Base-by-base conservation (phyloP, 768 basidiomycete genomes). In the Amanita inopinata region DNA sequence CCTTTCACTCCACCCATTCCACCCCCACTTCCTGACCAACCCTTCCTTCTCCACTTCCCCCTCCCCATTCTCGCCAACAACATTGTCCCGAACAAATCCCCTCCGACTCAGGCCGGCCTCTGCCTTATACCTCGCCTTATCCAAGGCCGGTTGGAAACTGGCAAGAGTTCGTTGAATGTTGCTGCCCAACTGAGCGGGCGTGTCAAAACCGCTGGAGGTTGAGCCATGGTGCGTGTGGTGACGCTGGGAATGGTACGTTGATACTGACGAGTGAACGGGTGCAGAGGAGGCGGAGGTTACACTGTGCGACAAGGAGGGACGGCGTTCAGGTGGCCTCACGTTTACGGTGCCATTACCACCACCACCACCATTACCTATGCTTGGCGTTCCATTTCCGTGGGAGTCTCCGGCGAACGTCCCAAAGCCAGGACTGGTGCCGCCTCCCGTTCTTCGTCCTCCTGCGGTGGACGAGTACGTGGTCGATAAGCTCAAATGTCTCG, bases 41-140 rank as follows among this genome's bases (percentile, higher is more conserved):
- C 40, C 22, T 27, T 46, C 42, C 44, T 40, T 10, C 34, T 59
- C 66, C 50, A 52, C 65, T 58, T 47, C 56, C 49, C 60, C 71
- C 61, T 50, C 74, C 51, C 37, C 58, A 59, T 45, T 59, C 52
- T 50, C 62, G 58, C 38, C n/a, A n/a, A n/a, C n/a, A n/a, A n/a
- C 65, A 58, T 45, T 44, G 46, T 50, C 51, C 30, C 60, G 56
- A 25, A 81, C 71, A 49, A 71, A 83, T 30, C 80, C 82, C 3
- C 79, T 64, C 50, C 63, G 63, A 46, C 67, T 76, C 23, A 84
- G 51, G 12, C 80, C 81, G 14, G 80, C 82, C 56, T 83, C 81
- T 0, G 80, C 81, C 58, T 83, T 83, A 58, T 74, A 83, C 46
- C 78, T 61, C 18, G 77, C 80, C 22, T 73, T 71, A 44, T 83